Conservation (phyloP, 2,329 filamentous ascomycete genomes). For the Stemphylium vesicarium region DNA sequence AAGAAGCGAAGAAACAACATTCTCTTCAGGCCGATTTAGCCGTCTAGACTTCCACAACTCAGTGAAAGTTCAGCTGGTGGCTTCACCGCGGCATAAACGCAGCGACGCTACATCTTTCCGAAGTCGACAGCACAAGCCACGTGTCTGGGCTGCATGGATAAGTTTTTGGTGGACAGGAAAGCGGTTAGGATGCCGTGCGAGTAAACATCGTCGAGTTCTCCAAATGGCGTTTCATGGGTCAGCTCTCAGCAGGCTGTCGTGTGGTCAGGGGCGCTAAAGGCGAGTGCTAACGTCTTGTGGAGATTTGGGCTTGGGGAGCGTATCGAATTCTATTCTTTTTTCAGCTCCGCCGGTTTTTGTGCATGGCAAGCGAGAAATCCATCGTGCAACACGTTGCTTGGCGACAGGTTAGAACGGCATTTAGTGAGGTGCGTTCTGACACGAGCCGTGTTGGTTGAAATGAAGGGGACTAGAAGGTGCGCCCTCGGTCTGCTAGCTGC, state of each 20-base stretch:
- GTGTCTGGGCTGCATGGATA: conserved; percentile 1
- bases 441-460: background rate
- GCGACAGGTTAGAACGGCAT: background rate
- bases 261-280: conserved; percentile 1
- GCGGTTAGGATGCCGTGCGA: background rate
- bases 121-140: conserved; percentile 1
- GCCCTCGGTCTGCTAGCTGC: background rate
- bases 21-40: background rate
- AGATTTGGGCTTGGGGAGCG: conserved; percentile 2
- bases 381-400: background rate
- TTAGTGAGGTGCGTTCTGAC: background rate
- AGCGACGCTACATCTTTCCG: background rate
- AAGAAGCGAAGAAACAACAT: conserved; percentile 1
- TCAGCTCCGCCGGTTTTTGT: background rate
- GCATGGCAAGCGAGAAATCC: background rate
- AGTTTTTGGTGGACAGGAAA: background rate
- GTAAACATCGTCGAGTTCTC: conserved; percentile 6
- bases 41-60: background rate
- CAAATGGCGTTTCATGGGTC: background rate
- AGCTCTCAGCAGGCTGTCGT: background rate
- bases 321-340: conserved; percentile 15
- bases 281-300: conserved; percentile 7
- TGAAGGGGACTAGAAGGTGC: background rate
- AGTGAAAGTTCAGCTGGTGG: conserved; percentile 1
- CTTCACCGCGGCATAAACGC: background rate